A percentile compares a stretch with the other conserved stretches of the same genome.
These are phyloP conservation scores for Salix dunnii DNA, from an alignment of 345 rosid species.

Conservation along the genomic window DNA sequence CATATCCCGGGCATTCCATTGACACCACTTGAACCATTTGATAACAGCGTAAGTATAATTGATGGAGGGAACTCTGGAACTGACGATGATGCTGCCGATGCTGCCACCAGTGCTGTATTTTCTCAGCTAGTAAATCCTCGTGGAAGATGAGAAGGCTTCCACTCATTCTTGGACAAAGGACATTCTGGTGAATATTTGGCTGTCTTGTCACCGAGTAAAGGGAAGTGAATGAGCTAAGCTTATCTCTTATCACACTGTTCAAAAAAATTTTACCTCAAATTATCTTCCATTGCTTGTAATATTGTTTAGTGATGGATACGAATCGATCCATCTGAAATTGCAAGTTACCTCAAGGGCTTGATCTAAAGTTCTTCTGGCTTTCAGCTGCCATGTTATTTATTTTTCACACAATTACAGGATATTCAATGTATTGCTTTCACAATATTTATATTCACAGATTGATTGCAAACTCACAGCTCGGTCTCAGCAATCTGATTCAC, in stretches of 20 bases:
- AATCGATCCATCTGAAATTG: constrained; percentile 18
- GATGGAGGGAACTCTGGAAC: constrained; percentile 57
- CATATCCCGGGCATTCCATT: constrained; percentile 83
- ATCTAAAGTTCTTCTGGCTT: constrained; percentile 28
- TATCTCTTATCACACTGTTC: constrained; percentile 14
- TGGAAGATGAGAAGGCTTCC: constrained; percentile 53
- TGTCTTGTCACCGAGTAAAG: constrained; percentile 9
- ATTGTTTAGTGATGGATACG: constrained; percentile 35
- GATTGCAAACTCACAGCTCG: neutral
- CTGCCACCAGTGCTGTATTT: constrained; percentile 87
- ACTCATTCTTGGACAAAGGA: constrained; percentile 7
- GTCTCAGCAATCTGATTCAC: neutral
- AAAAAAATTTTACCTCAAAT: constrained; percentile 26
- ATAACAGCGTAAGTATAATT: constrained; percentile 76
- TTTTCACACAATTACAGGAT: constrained; percentile 20
- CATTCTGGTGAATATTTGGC: constrained; percentile 10
- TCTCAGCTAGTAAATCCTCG: constrained; percentile 98
- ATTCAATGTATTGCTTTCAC: constrained; percentile 19
- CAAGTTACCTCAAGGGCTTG: constrained; percentile 22
- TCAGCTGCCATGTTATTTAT: constrained; percentile 7
- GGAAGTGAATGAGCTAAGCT: constrained; percentile 18
- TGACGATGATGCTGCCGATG: constrained; percentile 80
- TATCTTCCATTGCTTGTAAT: constrained; percentile 33
- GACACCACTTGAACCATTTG: constrained; percentile 80
- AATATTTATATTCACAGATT: neutral